Percentiles rank a stretch among this genome's conserved stretches.
These are phyloP conservation scores for Neobulgaria alba DNA, from an alignment of 2,329 filamentous ascomycete genomes.

Conservation along the genomic window DNA sequence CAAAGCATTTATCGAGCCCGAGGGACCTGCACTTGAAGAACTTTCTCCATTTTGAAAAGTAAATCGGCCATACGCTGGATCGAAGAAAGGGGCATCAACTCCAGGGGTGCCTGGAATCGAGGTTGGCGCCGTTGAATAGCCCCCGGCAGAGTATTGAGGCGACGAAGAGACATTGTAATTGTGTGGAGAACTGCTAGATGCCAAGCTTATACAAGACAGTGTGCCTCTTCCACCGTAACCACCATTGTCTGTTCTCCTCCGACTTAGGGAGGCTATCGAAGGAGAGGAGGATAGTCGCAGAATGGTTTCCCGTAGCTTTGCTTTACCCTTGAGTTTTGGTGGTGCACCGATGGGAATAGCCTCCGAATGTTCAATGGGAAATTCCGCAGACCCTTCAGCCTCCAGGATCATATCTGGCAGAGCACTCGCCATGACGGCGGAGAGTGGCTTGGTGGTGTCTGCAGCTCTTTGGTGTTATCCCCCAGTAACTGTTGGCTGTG, in stretches of 20 bases:
- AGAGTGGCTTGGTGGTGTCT: too few species aligned
- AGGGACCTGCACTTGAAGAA: conserved; percentile 11
- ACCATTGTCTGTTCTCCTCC: conserved; percentile 24
- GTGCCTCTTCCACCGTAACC: conserved; percentile 24
- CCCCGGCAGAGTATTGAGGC: conserved; percentile 17
- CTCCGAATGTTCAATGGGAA: conserved; percentile 20
- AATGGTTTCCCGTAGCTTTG: conserved; percentile 25
- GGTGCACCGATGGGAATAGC: conserved; percentile 20
- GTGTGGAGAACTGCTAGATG: conserved; percentile 19
- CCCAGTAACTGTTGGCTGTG: neutral
- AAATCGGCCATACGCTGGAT: conserved; percentile 15
- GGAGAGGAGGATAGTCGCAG: conserved; percentile 30
- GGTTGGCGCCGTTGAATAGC: conserved; percentile 26
- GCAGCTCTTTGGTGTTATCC: too few species aligned
- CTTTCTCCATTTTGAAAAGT: conserved; percentile 17
- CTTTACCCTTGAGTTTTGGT: conserved; percentile 25
- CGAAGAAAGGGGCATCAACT: conserved; percentile 19
- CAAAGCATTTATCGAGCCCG: conserved; percentile 12
- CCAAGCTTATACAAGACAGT: conserved; percentile 27
- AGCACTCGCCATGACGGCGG: conserved; percentile 16
- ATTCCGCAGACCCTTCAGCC: conserved; percentile 7
- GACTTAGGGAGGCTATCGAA: conserved; percentile 24
- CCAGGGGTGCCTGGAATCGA: conserved; percentile 23
- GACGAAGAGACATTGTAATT: conserved; percentile 22
- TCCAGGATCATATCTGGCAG: conserved; percentile 17